These are phyloP conservation scores for Erodium chrysanthum DNA, from an alignment of 441 rosid genomes.

Conservation along the genomic window DNA sequence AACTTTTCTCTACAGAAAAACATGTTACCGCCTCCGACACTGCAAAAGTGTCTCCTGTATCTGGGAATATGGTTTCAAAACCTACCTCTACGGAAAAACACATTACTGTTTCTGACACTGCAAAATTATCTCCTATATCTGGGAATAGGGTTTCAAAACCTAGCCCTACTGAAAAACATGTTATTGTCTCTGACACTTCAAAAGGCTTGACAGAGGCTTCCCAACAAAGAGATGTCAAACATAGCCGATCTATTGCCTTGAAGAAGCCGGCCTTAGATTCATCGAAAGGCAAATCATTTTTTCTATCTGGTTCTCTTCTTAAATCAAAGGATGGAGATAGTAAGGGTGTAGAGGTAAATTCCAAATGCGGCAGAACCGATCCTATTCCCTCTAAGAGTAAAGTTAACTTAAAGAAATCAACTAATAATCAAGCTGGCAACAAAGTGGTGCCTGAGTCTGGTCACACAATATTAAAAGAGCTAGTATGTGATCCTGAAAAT, in stretches of 20 bases:
- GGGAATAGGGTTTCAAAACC: constrained; percentile 27
- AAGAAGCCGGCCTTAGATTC: constrained; percentile 31
- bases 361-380: constrained; percentile 26
- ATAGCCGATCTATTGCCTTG: constrained; percentile 25
- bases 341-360: constrained; percentile 35
- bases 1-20: too few relatives aligned
- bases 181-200: constrained; percentile 27
- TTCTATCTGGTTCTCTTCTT: constrained; percentile 12
- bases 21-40: too few relatives aligned
- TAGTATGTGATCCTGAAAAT: constrained; percentile 37
- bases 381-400: constrained; percentile 26
- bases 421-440: constrained; percentile 27
- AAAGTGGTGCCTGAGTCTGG: constrained; percentile 32
- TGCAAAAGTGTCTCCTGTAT: too few relatives aligned
- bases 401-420: constrained; percentile 27
- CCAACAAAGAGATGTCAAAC: constrained; percentile 27
- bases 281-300: constrained; percentile 9
- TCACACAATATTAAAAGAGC: constrained; percentile 39
- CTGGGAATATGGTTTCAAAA: constrained; percentile 27
- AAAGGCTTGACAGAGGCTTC: constrained; percentile 27
- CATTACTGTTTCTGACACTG: constrained; percentile 25
- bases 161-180: constrained; percentile 27
- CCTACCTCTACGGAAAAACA: constrained; percentile 27
- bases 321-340: constrained; percentile 29
- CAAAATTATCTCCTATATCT: constrained; percentile 27